Conservation (phyloP, 2,329 filamentous ascomycete species). For the Trichoderma guizhouense region DNA sequence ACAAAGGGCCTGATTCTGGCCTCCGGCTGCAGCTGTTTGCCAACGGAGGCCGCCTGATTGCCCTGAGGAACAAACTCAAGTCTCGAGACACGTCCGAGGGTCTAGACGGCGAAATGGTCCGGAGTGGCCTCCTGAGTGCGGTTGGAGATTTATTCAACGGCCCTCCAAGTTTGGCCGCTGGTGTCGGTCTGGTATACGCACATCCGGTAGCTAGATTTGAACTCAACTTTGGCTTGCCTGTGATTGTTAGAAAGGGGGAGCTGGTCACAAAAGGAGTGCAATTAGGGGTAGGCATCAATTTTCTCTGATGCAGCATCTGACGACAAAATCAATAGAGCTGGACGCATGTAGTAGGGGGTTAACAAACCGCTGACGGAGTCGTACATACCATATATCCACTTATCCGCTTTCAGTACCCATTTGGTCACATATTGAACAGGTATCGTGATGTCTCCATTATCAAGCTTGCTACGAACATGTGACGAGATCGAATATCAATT, state of each 20-base stretch:
- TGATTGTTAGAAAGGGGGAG: slow-evolving; percentile 79
- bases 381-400: not conserved
- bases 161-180: slow-evolving; percentile 79
- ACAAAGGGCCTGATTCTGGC: slow-evolving; percentile 75
- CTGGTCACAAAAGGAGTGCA: slow-evolving; percentile 87
- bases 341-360: not conserved
- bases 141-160: slow-evolving; percentile 69
- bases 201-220: slow-evolving; percentile 93
- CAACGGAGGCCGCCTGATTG: slow-evolving; percentile 82
- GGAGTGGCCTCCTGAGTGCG: slow-evolving; percentile 55
- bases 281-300: slow-evolving; percentile 94
- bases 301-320: slow-evolving; percentile 59
- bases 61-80: slow-evolving; percentile 60
- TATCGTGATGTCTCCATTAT: not conserved
- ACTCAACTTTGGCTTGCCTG: slow-evolving; percentile 87
- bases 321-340: not conserved
- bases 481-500: not conserved
- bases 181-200: slow-evolving; percentile 88
- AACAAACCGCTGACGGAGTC: not conserved
- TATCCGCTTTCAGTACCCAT: not conserved
- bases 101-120: slow-evolving; percentile 45
- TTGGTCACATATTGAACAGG: not conserved
- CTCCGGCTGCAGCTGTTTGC: slow-evolving; percentile 86
- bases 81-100: slow-evolving; percentile 37
- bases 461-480: not conserved